Evolutionary conservation across 2,329 filamentous ascomycete genomes (phyloP), one percentile per base, ranked within the genome.

Genomic region (Hymenoscyphus fraxineus): DNA sequence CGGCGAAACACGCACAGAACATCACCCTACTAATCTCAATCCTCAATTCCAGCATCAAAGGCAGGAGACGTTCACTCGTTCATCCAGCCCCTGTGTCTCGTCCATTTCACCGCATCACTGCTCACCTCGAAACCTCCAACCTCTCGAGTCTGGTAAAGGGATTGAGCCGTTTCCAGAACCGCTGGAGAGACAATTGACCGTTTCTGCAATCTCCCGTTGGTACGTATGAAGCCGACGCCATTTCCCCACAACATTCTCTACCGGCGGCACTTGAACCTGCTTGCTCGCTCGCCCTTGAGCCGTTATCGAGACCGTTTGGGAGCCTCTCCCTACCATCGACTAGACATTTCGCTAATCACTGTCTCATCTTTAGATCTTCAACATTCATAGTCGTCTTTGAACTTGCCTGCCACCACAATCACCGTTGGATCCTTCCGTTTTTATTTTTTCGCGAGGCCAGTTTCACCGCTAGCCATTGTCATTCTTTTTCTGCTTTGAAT

Each of bases 1-100:
- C 69, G 67, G 67, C 71, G 19, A 27, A 54, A 54, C 47, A 70
- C 68, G 64, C 67, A 69, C 63, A 27, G 62, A 60, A 56, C 51
- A 61, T 62, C 66, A 58, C 64, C 65, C 59, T 15, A 10, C 19
- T 15, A 16, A 56, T 16, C 55, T n/a, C 54, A 5, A 55, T 15
- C 55, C 27, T 35, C 55, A 57, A 66, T 60, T 54, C 65, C 62
- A 67, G 60, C 58, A 66, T 67, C 63, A 65, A 66, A 72, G 70
- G 73, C 69, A 70, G 74, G 74, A 76, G 73, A 74, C 74, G 74
- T 76, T 76, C 69, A 74, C 73, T 76, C 74, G 74, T 75, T 74
- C 70, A 76, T 76, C 74, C 73, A 61, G 64, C 70, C 72, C 69
- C 64, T 44, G 44, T 47, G 64, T 68, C 66, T 64, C 69, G 64